A percentile compares a stretch with the other conserved stretches of the same genome.
phyloP scores from a whole-genome alignment of 805 yeast species.

The Starmerella lactis-condensi region DNA sequence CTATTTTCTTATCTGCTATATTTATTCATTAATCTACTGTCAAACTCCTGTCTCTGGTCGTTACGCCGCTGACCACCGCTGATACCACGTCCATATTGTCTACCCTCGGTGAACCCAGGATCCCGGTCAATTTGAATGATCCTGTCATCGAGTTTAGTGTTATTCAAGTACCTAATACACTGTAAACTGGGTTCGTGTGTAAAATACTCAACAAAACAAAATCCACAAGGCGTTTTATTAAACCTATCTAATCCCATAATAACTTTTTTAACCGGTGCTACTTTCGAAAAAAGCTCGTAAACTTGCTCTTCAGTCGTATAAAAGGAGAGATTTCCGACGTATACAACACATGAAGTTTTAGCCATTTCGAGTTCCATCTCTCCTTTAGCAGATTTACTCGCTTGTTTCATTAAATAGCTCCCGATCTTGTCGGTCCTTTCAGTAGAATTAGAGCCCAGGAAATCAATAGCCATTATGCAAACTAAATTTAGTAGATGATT shows the following conservation, averaged over 20 bases:
- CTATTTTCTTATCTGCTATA: no score
- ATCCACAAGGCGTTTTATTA: slow-evolving; percentile 88
- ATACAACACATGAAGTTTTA: slow-evolving; percentile 53
- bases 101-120: slow-evolving; percentile 88
- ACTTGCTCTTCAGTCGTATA: slow-evolving; percentile 91
- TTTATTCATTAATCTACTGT: no score
- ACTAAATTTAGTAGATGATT: no score
- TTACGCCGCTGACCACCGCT: slow-evolving; percentile 83
- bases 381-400: slow-evolving; percentile 21
- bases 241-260: slow-evolving; percentile 90
- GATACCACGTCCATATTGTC: slow-evolving; percentile 87
- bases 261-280: slow-evolving; percentile 55
- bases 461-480: slow-evolving; percentile 4
- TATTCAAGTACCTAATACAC: slow-evolving; percentile 65
- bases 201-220: slow-evolving; percentile 74
- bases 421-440: slow-evolving; percentile 24
- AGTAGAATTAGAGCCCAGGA: slow-evolving; percentile 21
- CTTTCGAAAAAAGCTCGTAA: slow-evolving; percentile 62
- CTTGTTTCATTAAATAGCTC: slow-evolving; percentile 21
- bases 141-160: slow-evolving; percentile 70
- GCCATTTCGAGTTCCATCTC: slow-evolving; percentile 45
- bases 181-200: slow-evolving; percentile 53
- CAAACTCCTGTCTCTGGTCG: slow-evolving; percentile 33
- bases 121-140: slow-evolving; percentile 74
- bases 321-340: slow-evolving; percentile 79